Base-by-base conservation (phyloP, 2,329 filamentous ascomycete species). In the Dryadomyces quercivorus region DNA sequence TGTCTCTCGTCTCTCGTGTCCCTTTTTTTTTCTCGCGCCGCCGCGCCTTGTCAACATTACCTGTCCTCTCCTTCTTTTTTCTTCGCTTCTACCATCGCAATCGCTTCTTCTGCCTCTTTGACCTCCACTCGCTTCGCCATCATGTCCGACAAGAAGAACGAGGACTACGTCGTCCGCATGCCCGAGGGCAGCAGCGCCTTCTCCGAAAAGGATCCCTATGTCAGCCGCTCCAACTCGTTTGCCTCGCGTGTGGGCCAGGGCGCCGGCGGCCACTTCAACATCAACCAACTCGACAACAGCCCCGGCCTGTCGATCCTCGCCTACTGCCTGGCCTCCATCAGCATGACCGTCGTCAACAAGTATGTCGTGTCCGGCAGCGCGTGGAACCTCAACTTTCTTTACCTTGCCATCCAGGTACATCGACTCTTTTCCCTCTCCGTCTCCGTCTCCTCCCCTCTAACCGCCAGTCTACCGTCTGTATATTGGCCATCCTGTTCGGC, bases 341-440 rank as follows among this genome's bases (percentile, higher is more conserved):
- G 92, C 69, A 98, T 98, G 93, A 98, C 93, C 8, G 88, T 96
- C n/a, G 93, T 94, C 69, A 98, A 98, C 75, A 98, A 98, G 77
- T 98, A 94, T 69, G 91, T 96, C 59, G 82, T 98, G 49, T 96
- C 89, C 8, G 93, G 93, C 57, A 78, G 80, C 52, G 81, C 85
- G 61, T 98, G 94, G 81, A 98, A 98, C 72, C 73, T 98, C 64
- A 95, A 95, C 72, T 95, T 97, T 72, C 88, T 98, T 72, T 86
- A 96, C 63, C 81, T 98, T 57, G 85, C 82, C 58, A 79, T 97
- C 58, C 93, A 97, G 84, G 92, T 96, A 81, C 65, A 81, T 65
- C n/a, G 9, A 10, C 45, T 13, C 15, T 3, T 22, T 34, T 12
- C 2, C 26, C 18, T 18, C 10, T n/a, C 40, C 9, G 21, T 21